Evolutionary conservation across 2,329 filamentous ascomycete species (phyloP).

Genomic region (Fusarium equiseti): DNA sequence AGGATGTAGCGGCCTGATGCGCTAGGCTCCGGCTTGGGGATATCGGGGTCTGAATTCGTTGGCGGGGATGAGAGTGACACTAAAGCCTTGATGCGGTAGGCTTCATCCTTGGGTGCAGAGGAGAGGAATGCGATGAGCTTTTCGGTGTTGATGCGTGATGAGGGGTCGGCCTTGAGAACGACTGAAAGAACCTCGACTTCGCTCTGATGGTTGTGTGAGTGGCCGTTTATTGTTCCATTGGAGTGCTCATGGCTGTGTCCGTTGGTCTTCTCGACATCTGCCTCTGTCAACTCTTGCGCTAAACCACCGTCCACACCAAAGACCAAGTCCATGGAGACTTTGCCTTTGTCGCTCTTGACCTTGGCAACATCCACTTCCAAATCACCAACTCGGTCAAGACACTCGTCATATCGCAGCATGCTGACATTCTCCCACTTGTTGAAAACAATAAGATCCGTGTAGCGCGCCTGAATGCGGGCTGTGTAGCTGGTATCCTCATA

Average conservation of each 20-base stretch:
- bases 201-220: constrained; percentile 73
- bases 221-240: constrained; percentile 54
- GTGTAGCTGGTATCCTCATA: constrained; percentile 94
- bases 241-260: constrained; percentile 54
- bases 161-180: constrained; percentile 65
- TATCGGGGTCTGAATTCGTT: constrained; percentile 64
- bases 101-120: constrained; percentile 87
- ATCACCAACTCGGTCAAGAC: constrained; percentile 82
- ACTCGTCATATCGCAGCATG: constrained; percentile 81
- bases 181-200: constrained; percentile 94
- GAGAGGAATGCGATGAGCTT: constrained; percentile 76
- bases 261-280: constrained; percentile 48
- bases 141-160: constrained; percentile 64
- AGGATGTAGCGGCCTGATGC: constrained; percentile 78
- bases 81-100: constrained; percentile 91
- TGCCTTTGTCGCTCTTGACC: constrained; percentile 86
- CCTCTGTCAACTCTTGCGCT: constrained; percentile 66
- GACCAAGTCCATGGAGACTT: constrained; percentile 81
- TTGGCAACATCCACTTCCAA: constrained; percentile 83
- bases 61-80: constrained; percentile 62
- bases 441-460: constrained; percentile 90
- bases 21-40: constrained; percentile 50
- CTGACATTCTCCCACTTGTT: constrained; percentile 90
- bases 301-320: constrained; percentile 90
- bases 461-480: constrained; percentile 86